Conservation (phyloP, 2,329 filamentous ascomycete species). For the Alternaria angustiovoidea region DNA sequence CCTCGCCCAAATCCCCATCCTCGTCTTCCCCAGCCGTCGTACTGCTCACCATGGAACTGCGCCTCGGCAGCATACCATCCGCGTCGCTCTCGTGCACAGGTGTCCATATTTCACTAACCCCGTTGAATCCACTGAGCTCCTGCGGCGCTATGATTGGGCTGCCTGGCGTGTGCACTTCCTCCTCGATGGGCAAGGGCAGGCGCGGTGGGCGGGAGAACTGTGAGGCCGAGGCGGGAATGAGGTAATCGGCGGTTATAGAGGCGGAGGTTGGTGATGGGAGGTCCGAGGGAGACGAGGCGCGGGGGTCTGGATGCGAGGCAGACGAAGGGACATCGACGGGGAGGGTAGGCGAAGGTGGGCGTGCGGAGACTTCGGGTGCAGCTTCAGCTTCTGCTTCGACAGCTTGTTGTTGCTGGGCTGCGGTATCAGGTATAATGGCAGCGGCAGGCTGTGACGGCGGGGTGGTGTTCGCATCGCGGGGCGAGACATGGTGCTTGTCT, state of each 20-base stretch:
- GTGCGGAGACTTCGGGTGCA: slow-evolving; percentile 3
- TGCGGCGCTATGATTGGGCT: slow-evolving; percentile 84
- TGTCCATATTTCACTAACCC: slow-evolving; percentile 51
- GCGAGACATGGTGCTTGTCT: slow-evolving; percentile 15
- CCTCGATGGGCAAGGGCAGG: slow-evolving; percentile 89
- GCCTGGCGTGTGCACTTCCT: slow-evolving; percentile 87
- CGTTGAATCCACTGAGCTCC: slow-evolving; percentile 51
- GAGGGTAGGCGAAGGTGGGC: slow-evolving; percentile 38
- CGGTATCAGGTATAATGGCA: slow-evolving; percentile 40
- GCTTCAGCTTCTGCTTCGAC: background rate
- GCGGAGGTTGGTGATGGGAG: slow-evolving; percentile 36
- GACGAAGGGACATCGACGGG: slow-evolving; percentile 53
- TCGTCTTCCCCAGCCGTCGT: slow-evolving; percentile 74
- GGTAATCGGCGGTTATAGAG: slow-evolving; percentile 48
- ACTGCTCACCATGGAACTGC: slow-evolving; percentile 62
- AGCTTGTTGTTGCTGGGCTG: slow-evolving; percentile 6
- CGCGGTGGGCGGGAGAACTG: slow-evolving; percentile 77
- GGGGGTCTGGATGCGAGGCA: slow-evolving; percentile 26
- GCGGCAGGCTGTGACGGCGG: background rate
- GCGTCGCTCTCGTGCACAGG: slow-evolving; percentile 54
- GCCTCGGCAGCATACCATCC: slow-evolving; percentile 64
- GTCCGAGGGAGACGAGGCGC: slow-evolving; percentile 16
- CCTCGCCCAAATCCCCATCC: slow-evolving; percentile 63
- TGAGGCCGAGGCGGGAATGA: slow-evolving; percentile 37
- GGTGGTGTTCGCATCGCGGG: slow-evolving; percentile 4